phyloP scores from a whole-genome alignment of 179 eudicot genomes.

The Vitellaria paradoxa region DNA sequence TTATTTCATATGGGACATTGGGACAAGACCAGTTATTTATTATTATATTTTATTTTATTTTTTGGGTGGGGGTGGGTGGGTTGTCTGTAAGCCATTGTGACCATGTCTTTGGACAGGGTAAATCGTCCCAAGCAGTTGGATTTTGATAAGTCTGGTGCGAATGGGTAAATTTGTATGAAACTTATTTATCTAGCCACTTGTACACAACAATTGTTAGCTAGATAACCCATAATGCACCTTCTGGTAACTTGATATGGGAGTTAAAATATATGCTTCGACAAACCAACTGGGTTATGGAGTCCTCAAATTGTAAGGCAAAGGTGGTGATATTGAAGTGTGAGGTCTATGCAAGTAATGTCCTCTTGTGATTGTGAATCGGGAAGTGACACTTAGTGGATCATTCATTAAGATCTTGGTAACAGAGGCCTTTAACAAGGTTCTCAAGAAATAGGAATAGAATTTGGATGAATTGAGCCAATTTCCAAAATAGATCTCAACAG shows the following conservation, averaged over 20 bases:
- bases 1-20: not conserved
- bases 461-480: too few relatives aligned
- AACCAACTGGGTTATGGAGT: not conserved
- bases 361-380: not conserved
- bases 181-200: not conserved
- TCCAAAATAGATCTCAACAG: too few relatives aligned
- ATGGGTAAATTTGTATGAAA: too few relatives aligned
- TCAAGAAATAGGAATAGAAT: too few relatives aligned
- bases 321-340: not conserved
- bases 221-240: not conserved
- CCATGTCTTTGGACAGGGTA: not conserved
- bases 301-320: not conserved
- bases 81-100: not conserved
- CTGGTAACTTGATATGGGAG: not conserved
- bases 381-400: not conserved
- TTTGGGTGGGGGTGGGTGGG: too few relatives aligned
- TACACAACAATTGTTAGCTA: not conserved
- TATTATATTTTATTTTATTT: not conserved
- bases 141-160: not conserved
- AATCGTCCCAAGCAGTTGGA: not conserved
- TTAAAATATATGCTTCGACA: slow-evolving; percentile 3
- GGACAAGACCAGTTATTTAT: not conserved
- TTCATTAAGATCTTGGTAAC: not conserved
- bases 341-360: not conserved
- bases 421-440: not conserved